phyloP scores from a whole-genome alignment of 306 rosid species.

The Quercus suber region DNA sequence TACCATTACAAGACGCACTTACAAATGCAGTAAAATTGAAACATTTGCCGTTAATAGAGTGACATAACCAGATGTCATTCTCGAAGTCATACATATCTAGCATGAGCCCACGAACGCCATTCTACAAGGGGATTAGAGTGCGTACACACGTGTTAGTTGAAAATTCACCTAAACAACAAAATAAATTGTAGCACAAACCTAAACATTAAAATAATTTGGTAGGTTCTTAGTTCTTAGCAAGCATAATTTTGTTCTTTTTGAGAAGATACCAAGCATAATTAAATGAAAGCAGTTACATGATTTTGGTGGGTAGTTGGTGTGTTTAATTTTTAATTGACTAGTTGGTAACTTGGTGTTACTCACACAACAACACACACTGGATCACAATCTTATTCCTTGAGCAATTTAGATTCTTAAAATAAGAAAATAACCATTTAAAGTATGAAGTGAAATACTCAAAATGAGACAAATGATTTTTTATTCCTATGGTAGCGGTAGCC shows the following conservation, averaged over 20 bases:
- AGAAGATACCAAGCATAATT: background rate
- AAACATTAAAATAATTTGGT: background rate
- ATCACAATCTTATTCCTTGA: too few relatives aligned
- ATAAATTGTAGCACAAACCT: background rate
- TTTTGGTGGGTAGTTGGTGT: constrained; percentile 16
- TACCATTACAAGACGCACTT: constrained; percentile 38
- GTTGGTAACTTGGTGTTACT: background rate
- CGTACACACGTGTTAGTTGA: background rate
- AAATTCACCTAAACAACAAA: background rate
- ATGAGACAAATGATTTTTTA: too few relatives aligned
- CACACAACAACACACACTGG: too few relatives aligned
- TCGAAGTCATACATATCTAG: constrained; percentile 85
- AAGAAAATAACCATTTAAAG: too few relatives aligned
- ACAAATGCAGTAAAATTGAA: constrained; percentile 76
- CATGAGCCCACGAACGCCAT: constrained; percentile 91
- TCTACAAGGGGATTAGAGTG: constrained; percentile 29
- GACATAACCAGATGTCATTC: constrained; percentile 81
- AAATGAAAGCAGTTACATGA: background rate
- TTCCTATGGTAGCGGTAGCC: too few relatives aligned
- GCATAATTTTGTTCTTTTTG: too few relatives aligned
- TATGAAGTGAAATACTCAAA: too few relatives aligned
- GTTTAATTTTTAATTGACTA: background rate
- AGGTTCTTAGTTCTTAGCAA: background rate
- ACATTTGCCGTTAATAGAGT: constrained; percentile 65
- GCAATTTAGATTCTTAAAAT: too few relatives aligned